Percentiles rank a stretch among this genome's conserved stretches.
Evolutionary conservation across 495 filamentous ascomycete species (phyloP).

Genomic region (Tuber melanosporum): DNA sequence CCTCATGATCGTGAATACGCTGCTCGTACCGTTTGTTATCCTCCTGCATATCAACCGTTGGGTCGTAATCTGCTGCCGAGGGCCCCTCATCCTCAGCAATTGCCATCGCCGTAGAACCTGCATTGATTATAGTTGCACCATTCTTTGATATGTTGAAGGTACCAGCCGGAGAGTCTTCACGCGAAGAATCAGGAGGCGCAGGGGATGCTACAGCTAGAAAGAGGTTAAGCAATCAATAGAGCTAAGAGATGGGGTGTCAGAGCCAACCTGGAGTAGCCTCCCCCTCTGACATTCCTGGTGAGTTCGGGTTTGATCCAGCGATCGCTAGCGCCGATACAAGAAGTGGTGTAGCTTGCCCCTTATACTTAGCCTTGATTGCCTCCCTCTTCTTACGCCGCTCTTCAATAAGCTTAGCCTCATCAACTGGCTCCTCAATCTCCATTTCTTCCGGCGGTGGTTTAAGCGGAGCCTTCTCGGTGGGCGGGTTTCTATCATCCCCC

Average conservation of each 20-base stretch:
- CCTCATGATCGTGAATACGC: conserved; percentile 50
- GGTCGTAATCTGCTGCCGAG: conserved; percentile 94
- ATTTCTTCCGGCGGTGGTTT: conserved; percentile 40
- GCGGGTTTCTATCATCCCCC: conserved; percentile 17
- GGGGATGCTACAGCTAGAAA: conserved; percentile 14
- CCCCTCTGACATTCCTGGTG: conserved; percentile 46
- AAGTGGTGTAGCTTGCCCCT: conserved; percentile 63
- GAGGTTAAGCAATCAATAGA: not conserved
- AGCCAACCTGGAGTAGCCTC: conserved; percentile 38
- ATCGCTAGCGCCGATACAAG: conserved; percentile 69
- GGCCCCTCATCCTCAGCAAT: conserved; percentile 64
- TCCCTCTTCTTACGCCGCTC: conserved; percentile 80
- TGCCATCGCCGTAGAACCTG: conserved; percentile 44
- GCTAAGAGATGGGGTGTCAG: not conserved
- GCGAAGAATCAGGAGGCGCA: conserved; percentile 33
- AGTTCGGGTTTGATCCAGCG: conserved; percentile 52
- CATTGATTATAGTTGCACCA: conserved; percentile 60
- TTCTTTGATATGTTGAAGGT: conserved; percentile 52
- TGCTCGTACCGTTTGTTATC: conserved; percentile 67
- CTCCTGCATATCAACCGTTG: conserved; percentile 84
- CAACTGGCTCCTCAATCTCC: conserved; percentile 50
- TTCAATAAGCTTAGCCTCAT: conserved; percentile 75
- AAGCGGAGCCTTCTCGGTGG: conserved; percentile 42
- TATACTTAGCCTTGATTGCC: conserved; percentile 78
- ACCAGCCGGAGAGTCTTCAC: conserved; percentile 50